These are phyloP conservation scores for Leishmania aethiopica DNA, from an alignment of 208 protist species.

Conservation along the genomic window DNA sequence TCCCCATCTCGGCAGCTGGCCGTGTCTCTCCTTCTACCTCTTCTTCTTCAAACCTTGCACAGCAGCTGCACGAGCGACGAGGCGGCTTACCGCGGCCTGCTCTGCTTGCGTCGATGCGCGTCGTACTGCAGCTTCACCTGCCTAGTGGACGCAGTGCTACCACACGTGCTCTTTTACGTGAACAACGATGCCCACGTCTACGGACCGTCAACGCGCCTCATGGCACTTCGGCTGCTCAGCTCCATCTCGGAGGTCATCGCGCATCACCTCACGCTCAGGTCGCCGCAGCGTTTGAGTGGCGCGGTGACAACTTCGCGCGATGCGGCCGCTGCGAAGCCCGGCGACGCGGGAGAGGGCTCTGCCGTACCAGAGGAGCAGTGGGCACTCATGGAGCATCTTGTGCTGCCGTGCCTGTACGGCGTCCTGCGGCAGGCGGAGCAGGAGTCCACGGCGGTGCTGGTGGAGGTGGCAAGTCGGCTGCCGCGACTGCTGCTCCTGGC, in stretches of 20 bases:
- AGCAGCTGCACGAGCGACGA: slow-evolving; percentile 38
- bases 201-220: slow-evolving; percentile 36
- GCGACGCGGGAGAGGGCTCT: neutral
- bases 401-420: slow-evolving; percentile 37
- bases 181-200: slow-evolving; percentile 34
- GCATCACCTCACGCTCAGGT: slow-evolving; percentile 14
- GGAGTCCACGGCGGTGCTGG: slow-evolving; percentile 44
- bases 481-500: slow-evolving; percentile 60
- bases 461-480: slow-evolving; percentile 69
- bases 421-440: slow-evolving; percentile 27
- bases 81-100: slow-evolving; percentile 45
- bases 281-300: neutral
- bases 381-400: slow-evolving; percentile 35
- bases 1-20: slow-evolving; percentile 6
- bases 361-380: slow-evolving; percentile 33
- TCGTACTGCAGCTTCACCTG: slow-evolving; percentile 32
- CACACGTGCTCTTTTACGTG: slow-evolving; percentile 44
- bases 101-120: slow-evolving; percentile 40
- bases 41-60: slow-evolving; percentile 54
- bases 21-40: slow-evolving; percentile 47
- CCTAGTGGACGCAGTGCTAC: slow-evolving; percentile 50
- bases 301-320: neutral
- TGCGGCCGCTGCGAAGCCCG: neutral
- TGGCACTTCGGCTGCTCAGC: slow-evolving; percentile 63
- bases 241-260: slow-evolving; percentile 25